Base-by-base conservation (phyloP, 495 filamentous ascomycete genomes). In the Trichoderma reesei region DNA sequence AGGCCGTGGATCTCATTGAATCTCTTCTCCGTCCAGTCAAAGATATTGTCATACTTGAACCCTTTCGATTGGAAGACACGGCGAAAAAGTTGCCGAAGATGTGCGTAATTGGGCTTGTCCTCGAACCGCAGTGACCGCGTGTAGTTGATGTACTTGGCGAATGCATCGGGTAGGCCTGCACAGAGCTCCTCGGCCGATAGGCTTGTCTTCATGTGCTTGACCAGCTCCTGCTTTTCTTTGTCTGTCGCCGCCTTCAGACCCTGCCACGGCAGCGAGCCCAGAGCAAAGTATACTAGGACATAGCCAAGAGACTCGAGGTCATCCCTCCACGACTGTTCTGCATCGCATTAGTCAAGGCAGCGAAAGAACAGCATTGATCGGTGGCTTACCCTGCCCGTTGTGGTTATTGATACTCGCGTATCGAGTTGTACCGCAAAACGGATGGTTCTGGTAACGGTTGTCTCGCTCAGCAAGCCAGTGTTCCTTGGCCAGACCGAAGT, bases 141-240 rank as follows among this genome's bases (percentile, higher is more conserved):
- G 83, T 99, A 98, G 86, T 99, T 98, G 64, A 99, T 82, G 76
- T 99, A 99, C 77, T 97, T 98, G 78, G 95, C 93, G 74, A 99
- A 99, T 80, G 98, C 95, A 73, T 99, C 98, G 69, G 95, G 95
- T 80, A 99, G 98, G 63, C 92, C 94, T 74, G 93, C 91, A 86
- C 95, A 99, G 34, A 99, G 90, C 44, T 97, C 94, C 72, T 99
- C 95, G 69, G 95, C 98, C n/a, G 95, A 93, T 5, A 94, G 98
- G 10, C 93, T 99, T 94, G 98, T 98, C 89, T 99, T 99, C 87
- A 98, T 99, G 83, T 99, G 95, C 95, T 98, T 99, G 79, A 99
- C 98, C 61, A 94, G 88, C 78, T 99, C 95, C 72, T 99, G 97
- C 80, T 98, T 99, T 82, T 99, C 93, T 87, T 99, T 98, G 86